Percentiles rank a stretch among this genome's conserved stretches.
These are phyloP conservation scores for Apiotrichum porosum DNA, from an alignment of 1,284 basidiomycete genomes.

Conservation along the genomic window DNA sequence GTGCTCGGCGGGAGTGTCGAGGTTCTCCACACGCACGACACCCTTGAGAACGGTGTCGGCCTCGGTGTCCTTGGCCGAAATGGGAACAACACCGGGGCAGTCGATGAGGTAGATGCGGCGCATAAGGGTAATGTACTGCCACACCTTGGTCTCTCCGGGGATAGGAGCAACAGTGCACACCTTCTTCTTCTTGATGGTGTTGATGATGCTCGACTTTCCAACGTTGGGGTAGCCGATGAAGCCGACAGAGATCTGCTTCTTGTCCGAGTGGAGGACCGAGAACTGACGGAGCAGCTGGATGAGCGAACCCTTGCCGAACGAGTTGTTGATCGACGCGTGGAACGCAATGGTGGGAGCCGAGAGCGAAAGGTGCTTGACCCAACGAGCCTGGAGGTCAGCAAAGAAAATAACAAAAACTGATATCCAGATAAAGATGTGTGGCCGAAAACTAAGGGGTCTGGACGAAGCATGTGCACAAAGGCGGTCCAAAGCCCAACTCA, in stretches of 20 bases:
- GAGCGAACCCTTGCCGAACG: slow-evolving; percentile 95
- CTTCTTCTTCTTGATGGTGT: slow-evolving; percentile 97
- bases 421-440: slow-evolving; percentile 23
- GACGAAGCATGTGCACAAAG: slow-evolving; percentile 23
- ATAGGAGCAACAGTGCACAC: slow-evolving; percentile 96
- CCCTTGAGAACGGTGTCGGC: slow-evolving; percentile 94
- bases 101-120: slow-evolving; percentile 97
- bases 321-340: slow-evolving; percentile 98
- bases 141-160: slow-evolving; percentile 98
- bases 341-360: slow-evolving; percentile 95
- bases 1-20: slow-evolving; percentile 89
- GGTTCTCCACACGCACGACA: slow-evolving; percentile 92
- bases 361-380: slow-evolving; percentile 92
- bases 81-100: slow-evolving; percentile 96
- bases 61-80: slow-evolving; percentile 82
- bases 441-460: slow-evolving; percentile 52
- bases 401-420: slow-evolving; percentile 2
- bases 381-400: slow-evolving; percentile 67
- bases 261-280: slow-evolving; percentile 93
- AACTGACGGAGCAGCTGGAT: slow-evolving; percentile 97
- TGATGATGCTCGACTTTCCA: slow-evolving; percentile 95
- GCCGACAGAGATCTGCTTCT: slow-evolving; percentile 98
- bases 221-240: slow-evolving; percentile 99
- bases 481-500: slow-evolving; percentile 50
- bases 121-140: slow-evolving; percentile 98